phyloP scores from a whole-genome alignment of 306 rosid species.

The Begonia fuchsioides region DNA sequence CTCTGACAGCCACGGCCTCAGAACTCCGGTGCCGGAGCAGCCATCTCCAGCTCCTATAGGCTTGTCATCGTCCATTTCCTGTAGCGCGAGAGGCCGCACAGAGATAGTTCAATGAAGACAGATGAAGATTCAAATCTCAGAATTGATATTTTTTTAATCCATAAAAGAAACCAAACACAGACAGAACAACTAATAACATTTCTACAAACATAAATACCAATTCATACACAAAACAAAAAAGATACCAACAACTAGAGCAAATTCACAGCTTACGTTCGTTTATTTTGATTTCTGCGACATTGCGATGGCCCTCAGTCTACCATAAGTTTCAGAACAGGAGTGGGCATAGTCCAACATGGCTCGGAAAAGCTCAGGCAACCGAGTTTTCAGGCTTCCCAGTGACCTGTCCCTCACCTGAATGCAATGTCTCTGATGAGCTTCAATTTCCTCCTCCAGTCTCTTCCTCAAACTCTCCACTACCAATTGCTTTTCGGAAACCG shows the following conservation, averaged over 20 bases:
- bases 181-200: too few relatives aligned
- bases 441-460: conserved; percentile 57
- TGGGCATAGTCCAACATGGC: conserved; percentile 43
- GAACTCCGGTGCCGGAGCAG: too few relatives aligned
- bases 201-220: too few relatives aligned
- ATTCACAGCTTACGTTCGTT: conserved; percentile 8
- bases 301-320: conserved; percentile 30
- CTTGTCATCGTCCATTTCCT: too few relatives aligned
- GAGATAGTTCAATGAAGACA: conserved; percentile 70
- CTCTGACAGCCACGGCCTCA: too few relatives aligned
- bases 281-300: conserved; percentile 15
- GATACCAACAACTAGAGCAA: neutral
- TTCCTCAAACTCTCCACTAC: conserved; percentile 65
- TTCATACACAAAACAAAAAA: too few relatives aligned
- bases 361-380: conserved; percentile 73
- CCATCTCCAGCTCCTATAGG: too few relatives aligned
- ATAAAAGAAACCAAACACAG: too few relatives aligned
- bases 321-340: conserved; percentile 49
- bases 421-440: conserved; percentile 45
- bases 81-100: conserved; percentile 69
- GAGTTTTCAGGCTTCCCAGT: conserved; percentile 51
- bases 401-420: conserved; percentile 72
- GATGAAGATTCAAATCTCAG: conserved; percentile 57
- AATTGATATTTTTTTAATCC: conserved; percentile 5
- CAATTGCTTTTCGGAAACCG: conserved; percentile 37